Base-by-base conservation (phyloP, 345 rosid species). In the Salix exigua region DNA sequence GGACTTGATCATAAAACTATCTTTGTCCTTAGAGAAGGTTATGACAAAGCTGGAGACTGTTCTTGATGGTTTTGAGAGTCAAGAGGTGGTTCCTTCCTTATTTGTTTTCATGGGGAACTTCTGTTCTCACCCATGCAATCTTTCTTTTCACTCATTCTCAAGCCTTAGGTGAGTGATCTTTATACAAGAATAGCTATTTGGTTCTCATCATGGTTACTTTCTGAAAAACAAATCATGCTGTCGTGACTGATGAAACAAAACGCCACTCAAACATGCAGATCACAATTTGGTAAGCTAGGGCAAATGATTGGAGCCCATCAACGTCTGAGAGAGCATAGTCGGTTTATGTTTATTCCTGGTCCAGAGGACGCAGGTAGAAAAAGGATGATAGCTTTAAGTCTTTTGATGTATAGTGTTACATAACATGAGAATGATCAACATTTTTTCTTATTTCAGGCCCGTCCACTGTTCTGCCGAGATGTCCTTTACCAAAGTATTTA, bases 41-140 rank as follows among this genome's bases (percentile, higher is more conserved):
- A 87, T 93, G 83, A 85, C 79, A 77, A 93, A 91, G 94, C 84
- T 96, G 83, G 90, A 84, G 85, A 84, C 70, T 8, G 92, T 96
- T 82, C 89, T 96, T 44, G 68, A 87, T 81, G 97, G 98, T 74
- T 96, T 87, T 85, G 97, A 90, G 87, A 83, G 74, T 68, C 89
- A 83, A 83, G 94, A 87, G 83, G 89, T 89, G 35, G 94, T 91
- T 79, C 99, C 98, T 68, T 91, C 98, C 44, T 87, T 96, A 66
- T 93, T 96, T 87, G 97, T 96, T 68, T 92, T 96, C 78, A 93
- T 96, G 99, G 98, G 98, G 37, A 89, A 96, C 68, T 92, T 93
- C 74, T 92, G 91, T 80, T 93, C 95, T 75, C 88, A 26, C 77
- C 94, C 97, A 25, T 96, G 94, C 86, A 92, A 90, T 82, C 88